phyloP scores from a whole-genome alignment of 805 yeast genomes.

The Myxozyma mucilagina region DNA sequence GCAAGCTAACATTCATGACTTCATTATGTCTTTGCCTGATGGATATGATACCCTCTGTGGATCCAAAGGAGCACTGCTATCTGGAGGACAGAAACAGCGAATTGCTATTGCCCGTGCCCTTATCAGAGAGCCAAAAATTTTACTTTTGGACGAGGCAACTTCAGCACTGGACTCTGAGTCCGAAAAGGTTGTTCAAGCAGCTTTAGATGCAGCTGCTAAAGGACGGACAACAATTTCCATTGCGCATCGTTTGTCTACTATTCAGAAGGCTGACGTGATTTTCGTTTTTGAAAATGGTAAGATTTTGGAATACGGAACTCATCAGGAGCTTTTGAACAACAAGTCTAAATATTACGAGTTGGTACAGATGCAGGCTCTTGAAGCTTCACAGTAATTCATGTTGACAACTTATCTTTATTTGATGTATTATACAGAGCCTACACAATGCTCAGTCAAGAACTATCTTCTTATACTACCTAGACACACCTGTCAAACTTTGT shows the following conservation, averaged over 20 bases:
- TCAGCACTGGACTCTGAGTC: constrained; percentile 59
- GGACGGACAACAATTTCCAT: constrained; percentile 71
- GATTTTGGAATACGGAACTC: constrained; percentile 55
- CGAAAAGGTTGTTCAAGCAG: constrained; percentile 64
- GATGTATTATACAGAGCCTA: neutral
- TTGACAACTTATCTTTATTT: neutral
- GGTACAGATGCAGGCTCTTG: constrained; percentile 47
- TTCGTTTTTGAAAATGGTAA: constrained; percentile 55
- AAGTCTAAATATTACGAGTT: constrained; percentile 45
- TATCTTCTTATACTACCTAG: no score
- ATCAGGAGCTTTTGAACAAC: constrained; percentile 43
- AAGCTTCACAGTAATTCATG: constrained; percentile 25
- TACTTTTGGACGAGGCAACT: constrained; percentile 60
- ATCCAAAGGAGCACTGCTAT: constrained; percentile 51
- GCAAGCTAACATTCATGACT: constrained; percentile 54
- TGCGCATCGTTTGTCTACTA: constrained; percentile 71
- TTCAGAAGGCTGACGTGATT: constrained; percentile 54
- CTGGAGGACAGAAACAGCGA: constrained; percentile 68
- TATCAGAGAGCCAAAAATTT: constrained; percentile 55
- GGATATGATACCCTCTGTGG: constrained; percentile 54
- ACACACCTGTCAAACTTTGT: no score
- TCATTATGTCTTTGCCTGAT: constrained; percentile 54
- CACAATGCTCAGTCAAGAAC: no score
- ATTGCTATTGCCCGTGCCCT: constrained; percentile 65
- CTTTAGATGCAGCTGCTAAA: constrained; percentile 58